Percentiles rank a stretch among this genome's conserved stretches.
phyloP scores from a whole-genome alignment of 179 eudicot species.

The Nepenthes alata region DNA sequence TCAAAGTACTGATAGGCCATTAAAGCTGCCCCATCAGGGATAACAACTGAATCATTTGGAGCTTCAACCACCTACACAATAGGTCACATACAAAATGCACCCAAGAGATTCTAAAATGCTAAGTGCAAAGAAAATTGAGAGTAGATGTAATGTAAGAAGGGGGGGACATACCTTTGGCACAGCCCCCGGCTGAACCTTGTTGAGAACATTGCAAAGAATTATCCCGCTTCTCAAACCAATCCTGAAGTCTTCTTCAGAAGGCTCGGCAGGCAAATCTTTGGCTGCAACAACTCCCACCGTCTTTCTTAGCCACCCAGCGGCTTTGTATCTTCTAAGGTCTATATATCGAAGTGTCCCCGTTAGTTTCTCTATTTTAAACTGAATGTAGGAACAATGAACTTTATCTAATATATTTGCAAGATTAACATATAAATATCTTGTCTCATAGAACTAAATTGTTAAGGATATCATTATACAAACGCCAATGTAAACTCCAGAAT shows the following conservation, averaged over 20 bases:
- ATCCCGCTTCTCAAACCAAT: conserved; percentile 85
- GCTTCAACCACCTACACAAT: conserved; percentile 68
- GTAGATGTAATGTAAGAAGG: neutral
- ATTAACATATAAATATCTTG: no score
- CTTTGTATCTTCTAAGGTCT: conserved; percentile 81
- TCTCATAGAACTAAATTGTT: no score
- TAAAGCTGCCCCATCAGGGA: conserved; percentile 88
- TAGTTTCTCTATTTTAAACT: neutral
- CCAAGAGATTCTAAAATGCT: neutral
- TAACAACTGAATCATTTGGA: conserved; percentile 57
- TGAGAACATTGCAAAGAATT: conserved; percentile 75
- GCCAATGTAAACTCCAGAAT: no score
- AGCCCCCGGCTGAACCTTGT: conserved; percentile 78
- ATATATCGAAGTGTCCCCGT: conserved; percentile 8
- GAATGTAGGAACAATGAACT: neutral
- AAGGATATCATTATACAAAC: no score
- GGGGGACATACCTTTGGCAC: conserved; percentile 54
- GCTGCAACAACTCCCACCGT: conserved; percentile 83
- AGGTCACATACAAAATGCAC: neutral
- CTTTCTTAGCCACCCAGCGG: conserved; percentile 86
- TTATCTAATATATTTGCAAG: no score
- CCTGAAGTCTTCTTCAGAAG: conserved; percentile 92
- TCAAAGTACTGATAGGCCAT: conserved; percentile 84
- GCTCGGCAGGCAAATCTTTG: conserved; percentile 91
- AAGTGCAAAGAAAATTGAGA: neutral